Percentiles rank a stretch among this genome's conserved stretches.
These are phyloP conservation scores for Ogataea hybrid DNA, from an alignment of 1,139 yeast genomes.

Conservation along the genomic window DNA sequence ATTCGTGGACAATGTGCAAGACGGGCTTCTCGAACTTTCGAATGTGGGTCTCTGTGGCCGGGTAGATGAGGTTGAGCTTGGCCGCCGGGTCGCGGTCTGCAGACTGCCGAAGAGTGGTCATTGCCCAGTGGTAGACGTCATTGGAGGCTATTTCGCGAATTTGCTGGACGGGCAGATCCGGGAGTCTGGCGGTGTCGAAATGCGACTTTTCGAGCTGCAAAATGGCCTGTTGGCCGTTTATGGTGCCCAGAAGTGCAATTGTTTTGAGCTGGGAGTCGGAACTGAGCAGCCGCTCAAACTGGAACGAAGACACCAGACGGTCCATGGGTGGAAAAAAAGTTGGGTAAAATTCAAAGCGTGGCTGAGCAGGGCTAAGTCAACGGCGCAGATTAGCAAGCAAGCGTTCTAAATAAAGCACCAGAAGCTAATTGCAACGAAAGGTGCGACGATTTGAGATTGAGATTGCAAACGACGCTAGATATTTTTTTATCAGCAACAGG, in stretches of 20 bases:
- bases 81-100: conserved; percentile 54
- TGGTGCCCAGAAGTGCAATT: conserved; percentile 62
- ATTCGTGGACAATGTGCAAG: conserved; percentile 65
- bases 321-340: background rate
- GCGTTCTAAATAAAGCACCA: no score
- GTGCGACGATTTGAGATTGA: no score
- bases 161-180: conserved; percentile 34
- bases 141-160: conserved; percentile 56
- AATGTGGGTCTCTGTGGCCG: conserved; percentile 87
- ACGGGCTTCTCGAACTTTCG: conserved; percentile 64
- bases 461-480: no score
- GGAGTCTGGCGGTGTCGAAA: conserved; percentile 41
- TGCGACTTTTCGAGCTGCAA: conserved; percentile 70
- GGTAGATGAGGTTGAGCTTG: conserved; percentile 77
- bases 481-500: background rate
- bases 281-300: conserved; percentile 41
- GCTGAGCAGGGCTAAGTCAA: background rate
- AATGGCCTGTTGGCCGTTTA: conserved; percentile 63
- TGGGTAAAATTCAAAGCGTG: background rate
- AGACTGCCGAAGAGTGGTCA: conserved; percentile 49
- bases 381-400: conserved; percentile 2
- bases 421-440: no score
- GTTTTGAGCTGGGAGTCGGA: conserved; percentile 66
- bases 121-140: conserved; percentile 85
- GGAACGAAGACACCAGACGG: conserved; percentile 33